Evolutionary conservation across 2,329 filamentous ascomycete genomes (phyloP), one percentile per base, ranked within the genome.

Genomic region (Colletotrichum falcatum): DNA sequence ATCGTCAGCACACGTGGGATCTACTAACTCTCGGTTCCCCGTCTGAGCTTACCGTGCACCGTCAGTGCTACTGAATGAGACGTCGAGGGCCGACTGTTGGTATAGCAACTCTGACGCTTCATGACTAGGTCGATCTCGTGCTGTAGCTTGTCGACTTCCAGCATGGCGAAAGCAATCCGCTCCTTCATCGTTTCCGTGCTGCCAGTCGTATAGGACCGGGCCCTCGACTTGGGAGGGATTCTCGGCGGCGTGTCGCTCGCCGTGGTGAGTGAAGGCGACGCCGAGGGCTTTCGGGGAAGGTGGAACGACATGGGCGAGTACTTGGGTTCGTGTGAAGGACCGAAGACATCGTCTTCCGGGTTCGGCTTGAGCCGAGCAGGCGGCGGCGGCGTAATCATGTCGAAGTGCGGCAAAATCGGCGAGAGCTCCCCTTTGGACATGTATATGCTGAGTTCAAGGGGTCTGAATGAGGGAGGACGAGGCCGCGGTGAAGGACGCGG

Each of bases 81-180:
- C 48, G 85, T 89, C 51, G 86, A 86, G 39, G 87, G 87, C 59
- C 87, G 83, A 53, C 72, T 73, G 76, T 86, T 88, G 70, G 76
- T 81, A 72, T 88, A 90, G 42, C 89, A 78, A 77, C 87, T 91
- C 78, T 89, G 87, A 70, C 88, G 85, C 80, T 90, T 87, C 30
- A 90, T 84, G 28, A 88, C 81, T 61, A 87, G 84, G 62, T 91
- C 87, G 63, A 91, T 90, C 73, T 89, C 84, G 67, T 84, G 85
- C 77, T 91, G 84, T 53, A 90, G 78, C 66, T 81, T 81, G 65
- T 91, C 89, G 72, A 88, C 82, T 75, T 91, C 89, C 64, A 87
- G 79, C 81, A 90, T 85, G 59, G 86, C 87, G 70, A 81, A 83
- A 37, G 87, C 88, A 54, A 90, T 86, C 51, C 87, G 82, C 73